Conservation (phyloP, 2,329 filamentous ascomycete genomes). For the Fusarium illudens region DNA sequence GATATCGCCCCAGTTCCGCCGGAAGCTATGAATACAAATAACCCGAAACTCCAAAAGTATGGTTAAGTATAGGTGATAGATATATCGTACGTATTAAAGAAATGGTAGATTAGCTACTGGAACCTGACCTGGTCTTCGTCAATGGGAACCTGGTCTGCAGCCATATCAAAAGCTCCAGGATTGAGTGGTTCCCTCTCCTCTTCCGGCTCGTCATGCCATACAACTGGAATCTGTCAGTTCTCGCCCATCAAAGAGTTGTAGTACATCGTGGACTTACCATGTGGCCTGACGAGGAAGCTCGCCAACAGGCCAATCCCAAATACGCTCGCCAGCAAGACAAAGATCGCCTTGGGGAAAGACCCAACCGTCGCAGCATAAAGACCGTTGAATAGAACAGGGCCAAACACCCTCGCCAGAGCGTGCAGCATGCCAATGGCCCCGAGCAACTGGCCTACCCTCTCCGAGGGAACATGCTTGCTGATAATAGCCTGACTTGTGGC, state of each 20-base stretch:
- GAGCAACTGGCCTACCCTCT: conserved; percentile 84
- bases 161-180: conserved; percentile 6
- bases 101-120: conserved; percentile 10
- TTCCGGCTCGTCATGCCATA: conserved; percentile 44
- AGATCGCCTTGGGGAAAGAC: conserved; percentile 81
- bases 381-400: conserved; percentile 84
- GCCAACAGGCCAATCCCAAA: conserved; percentile 73
- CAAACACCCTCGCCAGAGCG: conserved; percentile 79
- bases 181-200: conserved; percentile 41
- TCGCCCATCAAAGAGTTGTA: no score
- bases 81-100: not conserved
- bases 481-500: conserved; percentile 85
- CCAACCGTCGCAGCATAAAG: conserved; percentile 85
- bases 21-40: not conserved
- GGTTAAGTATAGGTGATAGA: not conserved
- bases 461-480: conserved; percentile 89
- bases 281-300: conserved; percentile 75
- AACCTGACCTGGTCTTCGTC: conserved; percentile 44
- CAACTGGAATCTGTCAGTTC: conserved; percentile 41
- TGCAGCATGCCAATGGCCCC: conserved; percentile 89
- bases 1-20: not conserved
- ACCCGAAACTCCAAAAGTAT: not conserved
- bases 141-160: conserved; percentile 26
- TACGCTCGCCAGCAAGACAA: conserved; percentile 73
- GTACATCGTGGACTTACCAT: conserved; percentile 67